Base-by-base conservation (phyloP, 768 basidiomycete species). In the Termitomyces sp. region DNA sequence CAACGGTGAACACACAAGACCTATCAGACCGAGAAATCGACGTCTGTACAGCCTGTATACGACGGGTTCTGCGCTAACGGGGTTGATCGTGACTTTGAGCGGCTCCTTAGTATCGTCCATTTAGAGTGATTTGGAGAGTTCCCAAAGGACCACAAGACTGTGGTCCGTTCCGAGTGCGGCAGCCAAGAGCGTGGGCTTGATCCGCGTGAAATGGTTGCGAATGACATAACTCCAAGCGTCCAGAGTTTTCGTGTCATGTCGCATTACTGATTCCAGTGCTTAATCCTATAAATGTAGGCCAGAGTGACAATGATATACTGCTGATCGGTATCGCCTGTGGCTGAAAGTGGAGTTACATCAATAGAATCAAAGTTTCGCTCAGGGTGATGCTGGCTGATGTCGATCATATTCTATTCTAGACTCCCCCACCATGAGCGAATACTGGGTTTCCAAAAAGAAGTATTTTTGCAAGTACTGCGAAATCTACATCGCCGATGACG, bases 381-480 rank as follows among this genome's bases (percentile, higher is more conserved):
- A 22, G 22, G 1, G 24, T 33, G 33, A 13, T n/a, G 13, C 26
- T 24, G 34, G 22, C 26, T 30, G 27, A 20, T 32, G 9, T 37
- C 36, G 27, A 55, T 55, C 54, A 46, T 34, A 12, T 1, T 20
- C 13, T 4, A 9, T 24, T 37, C 32, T 39, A n/a, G 30, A 47
- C 56, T 40, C 22, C 14, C 48, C 58, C 62, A 65, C 64, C 69
- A 95, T 94, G 93, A 87, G 86, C 64, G 93, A 95, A 71, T 95
- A 89, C 71, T 95, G 93, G 93, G 88, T 95, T 61, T 92, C 92
- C 26, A 86, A 91, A 71, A 94, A 95, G 74, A 89, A 86, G 65
- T 96, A 95, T 74, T 90, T 84, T 69, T 97, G 95, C 86, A 94
- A 95, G 70, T 98, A 98, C 78, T 98, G 97, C 77, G 91, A 94